Base-by-base conservation (phyloP, 2,329 filamentous ascomycete species). In the Didymella pinodella region DNA sequence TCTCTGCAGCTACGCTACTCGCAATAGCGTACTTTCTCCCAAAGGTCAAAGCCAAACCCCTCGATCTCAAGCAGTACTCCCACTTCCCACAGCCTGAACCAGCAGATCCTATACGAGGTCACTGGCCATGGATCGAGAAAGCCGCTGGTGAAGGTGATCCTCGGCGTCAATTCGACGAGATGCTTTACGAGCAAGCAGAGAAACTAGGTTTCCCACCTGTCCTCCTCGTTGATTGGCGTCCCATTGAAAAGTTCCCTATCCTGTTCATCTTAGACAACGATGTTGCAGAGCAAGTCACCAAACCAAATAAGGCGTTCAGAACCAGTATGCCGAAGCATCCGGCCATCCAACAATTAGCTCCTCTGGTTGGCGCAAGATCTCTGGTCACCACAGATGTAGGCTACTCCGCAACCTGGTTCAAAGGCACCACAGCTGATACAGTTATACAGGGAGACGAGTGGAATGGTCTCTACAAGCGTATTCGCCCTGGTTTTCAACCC, bases 111-210 rank as follows among this genome's bases (percentile, higher is more conserved):
- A 31, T 61, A 10, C 58, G 63, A 40, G 65, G 63, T 0, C 65
- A 67, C 29, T 65, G 63, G 61, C 47, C 65, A 62, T 67, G 65
- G 65, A 51, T 67, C 1, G 65, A 65, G 38, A 65, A 54, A 12
- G 49, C 55, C 14, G 65, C 59, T 7, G 63, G n/a, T 0, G 50
- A 54, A 40, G 65, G 65, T 4, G 65, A 67, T 36, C 54, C 58
- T 20, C 59, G 63, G 34, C 65, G 65, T 7, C 29, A 46, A 0
- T 65, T 67, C n/a, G 62, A 65, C 20, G 63, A 65, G 41, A 65
- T 67, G 48, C 18, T 67, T 7, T 67, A 64, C 29, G 65, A 67
- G 29, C 63, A 67, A 22, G 59, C 48, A 8, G 48, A 64, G 8
- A 65, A 64, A 47, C 54, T 67, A 5, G 54, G 32, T 1, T 67